These are phyloP conservation scores for Linnemannia elongata DNA, from an alignment of 192 early-diverging fungal species.

Conservation along the genomic window DNA sequence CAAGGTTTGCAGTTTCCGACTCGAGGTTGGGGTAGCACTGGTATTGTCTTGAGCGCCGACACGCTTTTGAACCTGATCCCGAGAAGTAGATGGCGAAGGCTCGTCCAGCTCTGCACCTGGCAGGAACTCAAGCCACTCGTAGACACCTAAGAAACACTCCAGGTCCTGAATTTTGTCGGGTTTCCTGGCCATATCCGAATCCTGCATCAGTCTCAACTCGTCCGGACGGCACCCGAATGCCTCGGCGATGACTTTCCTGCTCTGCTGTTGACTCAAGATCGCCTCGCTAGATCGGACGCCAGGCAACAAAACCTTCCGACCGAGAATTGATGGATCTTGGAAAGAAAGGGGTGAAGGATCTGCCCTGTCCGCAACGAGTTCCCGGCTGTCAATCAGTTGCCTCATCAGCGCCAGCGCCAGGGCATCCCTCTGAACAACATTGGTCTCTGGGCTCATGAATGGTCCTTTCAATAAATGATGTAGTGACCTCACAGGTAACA, in stretches of 20 bases:
- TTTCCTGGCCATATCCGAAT: conserved; percentile 40
- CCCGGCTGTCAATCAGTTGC: conserved; percentile 18
- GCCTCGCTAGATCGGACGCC: conserved; percentile 36
- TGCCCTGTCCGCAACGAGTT: conserved; percentile 15
- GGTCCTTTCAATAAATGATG: conserved; percentile 48
- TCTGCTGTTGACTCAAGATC: conserved; percentile 16
- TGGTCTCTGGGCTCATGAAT: conserved; percentile 17
- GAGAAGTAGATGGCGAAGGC: background rate
- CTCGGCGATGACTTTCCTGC: conserved; percentile 10
- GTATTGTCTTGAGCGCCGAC: background rate
- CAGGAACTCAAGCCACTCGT: conserved; percentile 56
- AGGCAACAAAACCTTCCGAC: conserved; percentile 26
- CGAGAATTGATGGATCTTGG: conserved; percentile 30
- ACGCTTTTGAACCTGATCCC: background rate
- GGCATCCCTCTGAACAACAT: conserved; percentile 33
- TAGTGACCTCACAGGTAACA: conserved; percentile 36
- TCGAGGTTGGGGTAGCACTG: background rate
- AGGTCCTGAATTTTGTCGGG: conserved; percentile 52
- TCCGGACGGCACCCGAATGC: conserved; percentile 34
- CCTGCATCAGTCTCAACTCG: conserved; percentile 43
- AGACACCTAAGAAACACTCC: conserved; percentile 44
- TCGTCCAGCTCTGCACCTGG: conserved; percentile 45
- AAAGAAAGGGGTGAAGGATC: conserved; percentile 32
- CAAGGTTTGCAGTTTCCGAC: conserved; percentile 37
- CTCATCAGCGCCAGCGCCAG: conserved; percentile 51